Evolutionary conservation across 768 basidiomycete genomes (phyloP), one percentile per base, ranked within the genome.

Genomic region (Hypholoma sublateritium): DNA sequence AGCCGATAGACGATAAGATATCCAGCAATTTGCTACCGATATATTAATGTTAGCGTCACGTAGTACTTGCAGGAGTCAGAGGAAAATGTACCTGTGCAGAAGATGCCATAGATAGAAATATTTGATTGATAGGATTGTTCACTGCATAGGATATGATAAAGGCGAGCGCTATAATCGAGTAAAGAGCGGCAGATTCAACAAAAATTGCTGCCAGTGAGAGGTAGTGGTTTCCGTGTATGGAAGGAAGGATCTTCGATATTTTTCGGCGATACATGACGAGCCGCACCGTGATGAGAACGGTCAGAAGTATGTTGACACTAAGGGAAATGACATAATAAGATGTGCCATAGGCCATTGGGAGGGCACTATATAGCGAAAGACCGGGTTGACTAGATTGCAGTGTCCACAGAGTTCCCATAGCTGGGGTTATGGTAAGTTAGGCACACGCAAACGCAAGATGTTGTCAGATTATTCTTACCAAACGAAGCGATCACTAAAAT

Each of bases 1-100:
- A 81, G 67, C n/a, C 79, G 75, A 42, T 76, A 76, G 36, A 79
- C 79, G 53, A 81, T 80, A 21, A 80, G 69, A 58, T 79, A 76
- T 0, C 75, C 73, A 11, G 80, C 78, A 28, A 80, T 73, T 67
- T 77, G 71, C 79, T 80, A 58, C 57, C 8, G 21, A 45, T 11
- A 19, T 37, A 52, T 11, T 25, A 4, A 54, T 24, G 45, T 48
- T 9, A 50, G 37, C 9, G 28, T 2, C n/a, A 32, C 5, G 9
- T 32, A 32, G 6, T 4, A 11, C 25, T 36, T 44, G 5, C n/a
- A 17, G n/a, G 17, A 41, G 2, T 24, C 12, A 22, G 25, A 25
- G 34, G 9, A 22, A 16, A n/a, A 53, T 69, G 11, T 49, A 76
- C 76, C 67, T 77, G 77, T 25, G 65, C 68, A 28, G 67, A 62